These are phyloP conservation scores for Penicillium ucsense DNA, from an alignment of 495 filamentous ascomycete genomes.

Conservation along the genomic window DNA sequence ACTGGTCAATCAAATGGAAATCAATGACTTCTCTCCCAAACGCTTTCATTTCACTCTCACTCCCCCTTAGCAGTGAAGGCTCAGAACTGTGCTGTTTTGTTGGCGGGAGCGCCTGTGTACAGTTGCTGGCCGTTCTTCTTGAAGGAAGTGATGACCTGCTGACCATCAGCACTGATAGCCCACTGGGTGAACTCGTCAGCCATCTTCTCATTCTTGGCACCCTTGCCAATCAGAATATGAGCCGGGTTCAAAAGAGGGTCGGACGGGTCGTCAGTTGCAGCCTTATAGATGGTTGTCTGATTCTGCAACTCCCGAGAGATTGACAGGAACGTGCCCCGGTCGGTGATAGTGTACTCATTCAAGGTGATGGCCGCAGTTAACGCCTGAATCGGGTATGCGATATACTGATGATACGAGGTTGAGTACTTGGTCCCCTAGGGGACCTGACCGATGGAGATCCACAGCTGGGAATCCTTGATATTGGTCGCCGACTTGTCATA, in stretches of 20 bases:
- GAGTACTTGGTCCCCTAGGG: conserved; percentile 33
- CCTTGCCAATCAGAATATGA: conserved; percentile 24
- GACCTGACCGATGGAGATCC: conserved; percentile 34
- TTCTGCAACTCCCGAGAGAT: conserved; percentile 15
- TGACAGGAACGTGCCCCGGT: conserved; percentile 30
- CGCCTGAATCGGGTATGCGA: conserved; percentile 34
- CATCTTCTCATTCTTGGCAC: conserved; percentile 17
- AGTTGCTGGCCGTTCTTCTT: conserved; percentile 23
- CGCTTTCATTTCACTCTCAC: background rate
- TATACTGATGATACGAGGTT: conserved; percentile 38
- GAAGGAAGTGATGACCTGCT: conserved; percentile 21
- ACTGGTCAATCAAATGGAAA: too few relatives aligned
- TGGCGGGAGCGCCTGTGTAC: conserved; percentile 17
- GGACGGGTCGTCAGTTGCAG: conserved; percentile 15
- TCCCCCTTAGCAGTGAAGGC: background rate
- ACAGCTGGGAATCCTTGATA: conserved; percentile 37
- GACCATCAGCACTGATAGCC: conserved; percentile 23
- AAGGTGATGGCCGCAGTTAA: conserved; percentile 24
- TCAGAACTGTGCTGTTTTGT: conserved; percentile 7
- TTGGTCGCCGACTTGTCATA: conserved; percentile 40
- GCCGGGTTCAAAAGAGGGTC: conserved; percentile 30
- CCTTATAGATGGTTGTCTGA: conserved; percentile 25
- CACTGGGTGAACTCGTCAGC: conserved; percentile 26
- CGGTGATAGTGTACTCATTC: conserved; percentile 34
- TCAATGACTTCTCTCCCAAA: background rate